These are phyloP conservation scores for Phialemonium atrogriseum DNA, from an alignment of 2,329 filamentous ascomycete genomes.

Conservation along the genomic window DNA sequence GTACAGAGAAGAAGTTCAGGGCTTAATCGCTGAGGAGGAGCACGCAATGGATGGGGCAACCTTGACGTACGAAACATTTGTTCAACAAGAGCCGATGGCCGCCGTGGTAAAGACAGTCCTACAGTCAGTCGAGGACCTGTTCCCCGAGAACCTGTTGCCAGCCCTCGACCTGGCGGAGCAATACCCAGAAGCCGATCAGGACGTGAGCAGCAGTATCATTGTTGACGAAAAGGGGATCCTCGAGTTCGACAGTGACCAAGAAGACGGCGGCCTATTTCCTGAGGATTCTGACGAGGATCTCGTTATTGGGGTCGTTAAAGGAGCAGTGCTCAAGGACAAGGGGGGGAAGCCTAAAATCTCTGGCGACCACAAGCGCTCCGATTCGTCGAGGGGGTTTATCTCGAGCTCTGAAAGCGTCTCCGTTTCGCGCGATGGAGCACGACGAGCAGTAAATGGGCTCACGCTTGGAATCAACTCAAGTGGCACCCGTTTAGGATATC, in stretches of 20 bases:
- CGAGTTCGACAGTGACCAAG: conserved; percentile 21
- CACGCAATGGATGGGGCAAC: conserved; percentile 32
- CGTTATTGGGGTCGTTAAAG: conserved; percentile 16
- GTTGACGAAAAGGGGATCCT: conserved; percentile 57
- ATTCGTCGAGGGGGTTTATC: not conserved
- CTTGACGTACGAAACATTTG: conserved; percentile 58
- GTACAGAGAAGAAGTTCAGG: conserved; percentile 56
- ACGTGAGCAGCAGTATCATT: conserved; percentile 38
- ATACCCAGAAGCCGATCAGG: conserved; percentile 17
- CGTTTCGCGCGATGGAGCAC: no score
- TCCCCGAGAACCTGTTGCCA: conserved; percentile 55
- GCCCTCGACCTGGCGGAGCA: conserved; percentile 31
- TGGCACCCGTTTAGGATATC: no score
- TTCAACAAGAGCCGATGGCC: conserved; percentile 44
- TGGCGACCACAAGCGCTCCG: no score
- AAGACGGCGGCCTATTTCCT: conserved; percentile 38
- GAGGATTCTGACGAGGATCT: conserved; percentile 48
- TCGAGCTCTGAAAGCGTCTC: no score
- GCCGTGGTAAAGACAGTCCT: conserved; percentile 64
- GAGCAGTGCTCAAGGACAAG: conserved; percentile 3
- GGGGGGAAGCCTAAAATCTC: conserved; percentile 3
- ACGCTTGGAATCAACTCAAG: no score
- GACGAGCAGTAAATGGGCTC: no score
- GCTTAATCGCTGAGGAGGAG: conserved; percentile 58
- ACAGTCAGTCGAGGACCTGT: conserved; percentile 82